A percentile compares a stretch with the other conserved stretches of the same genome.
These are phyloP conservation scores for Aquilaria agallochum DNA, from an alignment of 441 rosid species.

Conservation along the genomic window DNA sequence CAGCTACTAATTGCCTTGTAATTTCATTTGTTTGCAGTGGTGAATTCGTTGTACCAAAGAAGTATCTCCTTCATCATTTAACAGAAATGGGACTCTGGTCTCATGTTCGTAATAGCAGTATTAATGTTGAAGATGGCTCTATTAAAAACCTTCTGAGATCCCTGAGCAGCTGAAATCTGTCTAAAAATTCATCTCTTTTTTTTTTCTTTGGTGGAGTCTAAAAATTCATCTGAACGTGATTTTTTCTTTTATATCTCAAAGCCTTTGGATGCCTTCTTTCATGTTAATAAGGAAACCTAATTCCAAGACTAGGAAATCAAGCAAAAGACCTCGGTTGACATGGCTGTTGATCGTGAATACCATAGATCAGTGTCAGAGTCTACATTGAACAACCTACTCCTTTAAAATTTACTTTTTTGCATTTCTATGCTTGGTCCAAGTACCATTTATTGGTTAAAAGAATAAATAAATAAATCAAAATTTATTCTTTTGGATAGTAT, in stretches of 20 bases:
- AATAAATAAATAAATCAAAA: neutral
- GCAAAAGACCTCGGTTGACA: conserved; percentile 72
- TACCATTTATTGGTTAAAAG: conserved; percentile 12
- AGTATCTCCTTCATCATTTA: conserved; percentile 78
- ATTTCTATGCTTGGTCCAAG: conserved; percentile 81
- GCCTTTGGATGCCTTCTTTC: neutral
- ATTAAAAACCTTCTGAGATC: conserved; percentile 32
- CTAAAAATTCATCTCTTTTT: conserved; percentile 43
- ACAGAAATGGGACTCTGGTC: conserved; percentile 77
- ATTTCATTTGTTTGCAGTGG: conserved; percentile 41
- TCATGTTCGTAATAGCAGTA: conserved; percentile 52
- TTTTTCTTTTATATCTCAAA: neutral
- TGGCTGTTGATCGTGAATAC: conserved; percentile 84
- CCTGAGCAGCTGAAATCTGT: conserved; percentile 53
- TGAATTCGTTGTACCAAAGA: conserved; percentile 87
- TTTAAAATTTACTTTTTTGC: conserved; percentile 68
- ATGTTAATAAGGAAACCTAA: neutral
- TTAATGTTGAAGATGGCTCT: conserved; percentile 60
- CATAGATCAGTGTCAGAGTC: conserved; percentile 87
- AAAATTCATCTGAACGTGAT: neutral
- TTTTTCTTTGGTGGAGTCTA: neutral
- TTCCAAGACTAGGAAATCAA: conserved; percentile 81
- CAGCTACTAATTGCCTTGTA: neutral
- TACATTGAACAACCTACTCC: conserved; percentile 74
- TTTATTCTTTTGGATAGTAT: neutral